A percentile compares a stretch with the other conserved stretches of the same genome.
Conservation (phyloP, 1,139 yeast species). For the Taiozyma onychis region DNA sequence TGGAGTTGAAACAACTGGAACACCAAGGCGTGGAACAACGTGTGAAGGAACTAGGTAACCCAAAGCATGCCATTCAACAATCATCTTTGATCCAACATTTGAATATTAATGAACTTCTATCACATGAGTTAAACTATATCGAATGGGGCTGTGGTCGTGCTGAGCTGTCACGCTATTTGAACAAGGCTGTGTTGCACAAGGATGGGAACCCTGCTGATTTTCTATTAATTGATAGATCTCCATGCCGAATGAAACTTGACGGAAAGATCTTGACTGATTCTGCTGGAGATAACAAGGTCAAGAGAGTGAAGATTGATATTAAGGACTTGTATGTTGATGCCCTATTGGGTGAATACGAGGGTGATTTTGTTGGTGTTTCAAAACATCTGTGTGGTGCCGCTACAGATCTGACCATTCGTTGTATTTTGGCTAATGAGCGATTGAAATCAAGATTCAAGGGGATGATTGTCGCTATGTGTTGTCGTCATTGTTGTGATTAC, state of each 20-base stretch:
- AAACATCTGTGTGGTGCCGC: conserved; percentile 94
- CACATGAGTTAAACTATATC: conserved; percentile 37
- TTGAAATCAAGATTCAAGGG: conserved; percentile 38
- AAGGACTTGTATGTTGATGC: conserved; percentile 59
- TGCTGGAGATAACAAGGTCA: conserved; percentile 20
- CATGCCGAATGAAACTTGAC: conserved; percentile 76
- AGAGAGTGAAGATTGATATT: conserved; percentile 65
- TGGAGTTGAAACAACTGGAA: conserved; percentile 16
- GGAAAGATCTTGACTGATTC: conserved; percentile 56
- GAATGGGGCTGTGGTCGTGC: conserved; percentile 94
- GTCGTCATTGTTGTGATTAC: conserved; percentile 71
- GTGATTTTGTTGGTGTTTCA: conserved; percentile 55
- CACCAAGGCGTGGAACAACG: conserved; percentile 23
- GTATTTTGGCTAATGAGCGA: conserved; percentile 43
- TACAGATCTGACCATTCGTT: conserved; percentile 75
- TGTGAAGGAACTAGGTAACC: conserved; percentile 38
- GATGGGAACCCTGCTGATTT: conserved; percentile 32
- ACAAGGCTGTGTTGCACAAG: conserved; percentile 36
- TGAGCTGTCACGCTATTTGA: conserved; percentile 70
- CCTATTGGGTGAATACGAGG: conserved; percentile 32
- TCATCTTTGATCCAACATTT: conserved; percentile 74
- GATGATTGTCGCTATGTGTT: conserved; percentile 84
- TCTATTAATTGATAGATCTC: conserved; percentile 70
- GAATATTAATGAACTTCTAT: conserved; percentile 37
- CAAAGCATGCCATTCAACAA: conserved; percentile 80